Percentiles rank a stretch among this genome's conserved stretches.
These are phyloP conservation scores for Pelargonium fulgidum DNA, from an alignment of 441 rosid genomes.

Conservation along the genomic window DNA sequence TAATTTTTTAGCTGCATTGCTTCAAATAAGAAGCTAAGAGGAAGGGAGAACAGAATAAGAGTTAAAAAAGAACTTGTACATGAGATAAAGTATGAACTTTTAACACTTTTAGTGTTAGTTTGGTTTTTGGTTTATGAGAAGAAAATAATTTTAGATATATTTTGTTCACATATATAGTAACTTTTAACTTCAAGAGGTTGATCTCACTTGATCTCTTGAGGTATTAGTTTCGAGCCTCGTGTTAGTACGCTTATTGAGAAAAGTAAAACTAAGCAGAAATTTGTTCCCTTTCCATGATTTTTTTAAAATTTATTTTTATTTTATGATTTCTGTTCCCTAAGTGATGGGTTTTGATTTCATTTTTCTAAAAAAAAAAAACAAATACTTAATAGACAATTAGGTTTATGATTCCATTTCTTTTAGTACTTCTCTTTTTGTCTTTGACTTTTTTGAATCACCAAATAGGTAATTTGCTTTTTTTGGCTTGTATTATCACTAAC, in stretches of 20 bases:
- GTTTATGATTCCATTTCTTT: not conserved
- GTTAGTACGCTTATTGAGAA: no score
- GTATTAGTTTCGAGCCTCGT: no score
- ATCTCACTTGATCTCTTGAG: no score
- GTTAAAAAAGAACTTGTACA: slow-evolving; percentile 12
- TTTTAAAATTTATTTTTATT: no score
- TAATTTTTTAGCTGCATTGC: slow-evolving; percentile 28
- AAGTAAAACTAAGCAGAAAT: no score
- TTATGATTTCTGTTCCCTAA: not conserved
- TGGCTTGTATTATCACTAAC: not conserved
- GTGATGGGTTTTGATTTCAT: not conserved
- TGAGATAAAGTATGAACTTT: not conserved
- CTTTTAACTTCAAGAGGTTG: not conserved
- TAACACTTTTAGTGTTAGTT: not conserved
- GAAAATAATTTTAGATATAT: not conserved
- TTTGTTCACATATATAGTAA: not conserved
- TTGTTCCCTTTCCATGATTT: no score
- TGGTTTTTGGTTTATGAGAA: not conserved
- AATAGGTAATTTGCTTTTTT: not conserved
- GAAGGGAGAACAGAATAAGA: slow-evolving; percentile 3
- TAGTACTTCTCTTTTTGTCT: not conserved
- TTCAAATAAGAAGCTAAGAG: not conserved
- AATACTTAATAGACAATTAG: not conserved
- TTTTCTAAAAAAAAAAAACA: not conserved
- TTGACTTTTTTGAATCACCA: not conserved